Evolutionary conservation across 768 basidiomycete species (phyloP).

Genomic region (Mycena olivaceomarginata): DNA sequence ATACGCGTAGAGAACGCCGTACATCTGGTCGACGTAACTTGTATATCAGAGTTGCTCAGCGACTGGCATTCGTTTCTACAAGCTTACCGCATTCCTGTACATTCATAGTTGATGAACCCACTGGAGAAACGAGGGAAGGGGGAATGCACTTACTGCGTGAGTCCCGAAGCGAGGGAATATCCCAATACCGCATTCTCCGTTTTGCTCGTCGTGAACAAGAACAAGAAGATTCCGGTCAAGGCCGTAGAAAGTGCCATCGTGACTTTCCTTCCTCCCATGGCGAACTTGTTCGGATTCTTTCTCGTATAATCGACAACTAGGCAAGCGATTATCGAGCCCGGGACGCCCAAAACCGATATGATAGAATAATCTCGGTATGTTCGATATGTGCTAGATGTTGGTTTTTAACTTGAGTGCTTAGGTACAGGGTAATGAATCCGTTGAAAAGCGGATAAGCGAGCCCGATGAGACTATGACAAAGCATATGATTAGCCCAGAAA

Average conservation of each 20-base stretch:
- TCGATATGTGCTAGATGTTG: constrained; percentile 43
- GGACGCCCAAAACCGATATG: constrained; percentile 67
- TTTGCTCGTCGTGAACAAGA: constrained; percentile 70
- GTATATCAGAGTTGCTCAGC: constrained; percentile 17
- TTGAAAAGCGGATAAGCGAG: constrained; percentile 74
- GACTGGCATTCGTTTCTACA: neutral
- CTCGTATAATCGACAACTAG: constrained; percentile 66
- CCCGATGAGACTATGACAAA: constrained; percentile 62
- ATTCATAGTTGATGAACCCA: neutral
- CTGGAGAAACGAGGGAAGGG: neutral
- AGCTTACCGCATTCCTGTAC: constrained; percentile 59
- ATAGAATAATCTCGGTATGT: constrained; percentile 72
- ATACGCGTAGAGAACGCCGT: constrained; percentile 73
- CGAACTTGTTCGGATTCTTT: constrained; percentile 50
- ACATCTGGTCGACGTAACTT: constrained; percentile 57
- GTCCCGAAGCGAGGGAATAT: constrained; percentile 64
- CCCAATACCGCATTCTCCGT: constrained; percentile 62
- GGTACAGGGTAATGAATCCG: constrained; percentile 70
- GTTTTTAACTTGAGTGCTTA: constrained; percentile 57
- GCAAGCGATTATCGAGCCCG: constrained; percentile 68
- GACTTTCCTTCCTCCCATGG: constrained; percentile 66
- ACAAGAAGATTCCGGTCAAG: constrained; percentile 68
- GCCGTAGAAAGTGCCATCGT: constrained; percentile 67
- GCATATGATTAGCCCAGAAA: constrained; percentile 6
- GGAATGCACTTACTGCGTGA: constrained; percentile 60